These are phyloP conservation scores for Picea abies DNA, from an alignment of 83 land plant species.

Conservation along the genomic window DNA sequence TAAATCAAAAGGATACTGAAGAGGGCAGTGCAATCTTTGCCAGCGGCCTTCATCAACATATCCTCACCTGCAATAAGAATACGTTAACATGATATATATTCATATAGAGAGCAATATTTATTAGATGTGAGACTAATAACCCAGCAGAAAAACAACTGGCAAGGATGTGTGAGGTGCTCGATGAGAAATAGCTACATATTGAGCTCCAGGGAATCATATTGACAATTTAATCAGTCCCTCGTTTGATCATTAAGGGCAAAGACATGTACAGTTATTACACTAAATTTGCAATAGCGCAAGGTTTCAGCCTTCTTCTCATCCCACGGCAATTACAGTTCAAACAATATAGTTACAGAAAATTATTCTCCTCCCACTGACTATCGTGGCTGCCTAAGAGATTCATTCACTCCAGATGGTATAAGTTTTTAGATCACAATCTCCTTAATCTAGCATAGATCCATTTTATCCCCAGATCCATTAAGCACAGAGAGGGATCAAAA, in stretches of 20 bases:
- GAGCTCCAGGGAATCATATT: not conserved
- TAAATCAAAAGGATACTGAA: conserved; percentile 84
- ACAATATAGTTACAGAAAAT: not conserved
- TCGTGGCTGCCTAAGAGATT: not conserved
- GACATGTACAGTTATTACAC: conserved; percentile 2
- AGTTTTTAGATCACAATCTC: not conserved
- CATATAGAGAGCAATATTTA: not conserved
- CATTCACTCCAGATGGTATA: not conserved
- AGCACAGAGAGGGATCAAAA: too few species aligned
- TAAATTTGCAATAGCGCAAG: not conserved
- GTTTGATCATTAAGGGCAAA: not conserved
- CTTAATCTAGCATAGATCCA: not conserved
- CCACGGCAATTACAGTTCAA: not conserved
- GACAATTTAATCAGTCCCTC: not conserved
- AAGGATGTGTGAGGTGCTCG: not conserved
- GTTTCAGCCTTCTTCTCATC: not conserved
- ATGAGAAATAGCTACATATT: not conserved
- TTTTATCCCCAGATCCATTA: too few species aligned
- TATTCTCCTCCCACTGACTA: not conserved
- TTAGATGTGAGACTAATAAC: not conserved
- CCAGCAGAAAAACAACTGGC: not conserved
- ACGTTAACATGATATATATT: not conserved
- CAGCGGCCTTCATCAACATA: conserved; percentile 94
- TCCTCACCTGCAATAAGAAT: conserved; percentile 67
- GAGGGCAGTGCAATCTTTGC: conserved; percentile 90